Base-by-base conservation (phyloP, 495 filamentous ascomycete species). In the Hypoxylon lienhwacheense region DNA sequence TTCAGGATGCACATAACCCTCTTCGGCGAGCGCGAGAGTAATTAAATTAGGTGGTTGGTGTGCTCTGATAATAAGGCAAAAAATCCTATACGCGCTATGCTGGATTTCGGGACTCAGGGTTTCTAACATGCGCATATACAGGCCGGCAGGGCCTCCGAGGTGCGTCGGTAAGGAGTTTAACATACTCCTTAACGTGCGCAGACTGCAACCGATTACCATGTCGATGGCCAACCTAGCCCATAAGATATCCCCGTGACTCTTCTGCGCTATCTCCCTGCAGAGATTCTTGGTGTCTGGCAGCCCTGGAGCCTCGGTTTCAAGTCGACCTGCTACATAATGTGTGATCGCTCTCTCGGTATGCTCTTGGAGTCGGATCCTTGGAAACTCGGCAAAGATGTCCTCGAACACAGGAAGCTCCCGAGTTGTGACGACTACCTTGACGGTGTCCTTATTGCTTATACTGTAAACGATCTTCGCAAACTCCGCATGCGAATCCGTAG, bases 61-160 rank as follows among this genome's bases (percentile, higher is more conserved):
- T 5, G 66, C 66, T 22, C 54, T 49, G 15, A 64, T 45, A 8
- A 66, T 55, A 10, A 68, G 32, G 17, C 63, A 57, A 17, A 68
- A 68, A 31, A 68, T 66, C 14, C 61, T 63, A 15, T 50, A 61
- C 19, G 66, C 63, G 17, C 44, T 55, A 1, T 60, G 46, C 28
- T 64, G 59, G 2, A 55, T 10, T 29, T 66, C 63, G 4, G 47
- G 57, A 21, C 44, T 58, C 7, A 68, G 51, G 11, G 60, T 66
- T 42, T 66, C 41, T 2, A 68, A 34, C 57, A 68, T 68, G 16
- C 55, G 56, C 66, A 68, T 68, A 44, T 68, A 68, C 10, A 68
- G 37, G 8, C 66, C 66, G 21, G 66, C 61, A 4, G 63, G 47
- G 1, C 66, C 66, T 28, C 66, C 66, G 8, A 68, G 63, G 5